Evolutionary conservation across 768 basidiomycete species (phyloP).

Genomic region (Crepidotus variabilis): DNA sequence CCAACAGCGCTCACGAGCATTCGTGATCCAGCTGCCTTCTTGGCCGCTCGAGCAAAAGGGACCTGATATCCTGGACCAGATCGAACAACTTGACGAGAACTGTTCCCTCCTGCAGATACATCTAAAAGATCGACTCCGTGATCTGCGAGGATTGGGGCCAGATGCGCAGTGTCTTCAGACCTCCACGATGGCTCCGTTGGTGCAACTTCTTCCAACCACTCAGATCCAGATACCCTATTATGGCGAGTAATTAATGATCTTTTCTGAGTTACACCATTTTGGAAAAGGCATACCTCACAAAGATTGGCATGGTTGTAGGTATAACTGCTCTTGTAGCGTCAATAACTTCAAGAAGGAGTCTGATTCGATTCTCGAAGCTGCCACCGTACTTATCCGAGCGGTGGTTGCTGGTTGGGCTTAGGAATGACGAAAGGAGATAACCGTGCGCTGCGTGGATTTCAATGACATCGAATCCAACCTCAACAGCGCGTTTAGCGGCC

Average conservation of each 20-base stretch:
- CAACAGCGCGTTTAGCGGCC: slow-evolving; percentile 47
- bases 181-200: slow-evolving; percentile 66
- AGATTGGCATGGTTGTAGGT: slow-evolving; percentile 61
- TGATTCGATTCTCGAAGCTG: slow-evolving; percentile 62
- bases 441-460: slow-evolving; percentile 69
- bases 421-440: slow-evolving; percentile 53
- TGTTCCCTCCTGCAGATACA: slow-evolving; percentile 62
- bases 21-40: slow-evolving; percentile 35
- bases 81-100: slow-evolving; percentile 35
- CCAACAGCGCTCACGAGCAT: slow-evolving; percentile 49
- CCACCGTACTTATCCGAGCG: slow-evolving; percentile 71
- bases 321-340: slow-evolving; percentile 63
- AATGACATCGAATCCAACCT: slow-evolving; percentile 57
- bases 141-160: slow-evolving; percentile 54
- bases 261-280: not conserved
- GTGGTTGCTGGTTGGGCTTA: slow-evolving; percentile 58
- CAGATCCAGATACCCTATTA: slow-evolving; percentile 68
- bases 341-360: slow-evolving; percentile 60
- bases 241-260: not conserved
- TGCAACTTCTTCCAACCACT: slow-evolving; percentile 61
- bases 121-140: slow-evolving; percentile 77
- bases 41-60: slow-evolving; percentile 51
- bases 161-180: slow-evolving; percentile 59
- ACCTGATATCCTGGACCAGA: slow-evolving; percentile 47
- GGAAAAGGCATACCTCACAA: slow-evolving; percentile 48